These are phyloP conservation scores for Zygosaccharomyces kombuchaensis DNA, from an alignment of 805 yeast genomes.

Conservation along the genomic window DNA sequence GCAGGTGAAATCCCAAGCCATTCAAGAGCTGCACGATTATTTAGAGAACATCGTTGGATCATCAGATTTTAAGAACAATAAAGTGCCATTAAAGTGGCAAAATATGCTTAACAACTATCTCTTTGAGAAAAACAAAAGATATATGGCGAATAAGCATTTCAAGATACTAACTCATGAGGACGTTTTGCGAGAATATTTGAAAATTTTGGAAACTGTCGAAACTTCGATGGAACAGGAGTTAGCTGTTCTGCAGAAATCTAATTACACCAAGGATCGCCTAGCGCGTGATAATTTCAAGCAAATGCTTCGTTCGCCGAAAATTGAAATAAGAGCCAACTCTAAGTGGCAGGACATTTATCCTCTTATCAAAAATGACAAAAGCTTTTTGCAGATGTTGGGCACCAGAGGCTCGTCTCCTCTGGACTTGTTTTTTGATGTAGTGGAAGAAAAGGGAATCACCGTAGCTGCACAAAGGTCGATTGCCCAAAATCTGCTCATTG, in stretches of 20 bases:
- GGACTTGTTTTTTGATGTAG: slow-evolving; percentile 70
- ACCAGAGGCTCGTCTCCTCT: slow-evolving; percentile 72
- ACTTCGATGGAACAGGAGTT: slow-evolving; percentile 25
- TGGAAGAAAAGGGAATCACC: slow-evolving; percentile 56
- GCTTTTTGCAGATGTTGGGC: slow-evolving; percentile 62
- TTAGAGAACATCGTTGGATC: slow-evolving; percentile 37
- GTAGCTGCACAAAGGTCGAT: slow-evolving; percentile 58
- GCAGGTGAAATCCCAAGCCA: slow-evolving; percentile 43
- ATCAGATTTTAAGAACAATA: slow-evolving; percentile 11
- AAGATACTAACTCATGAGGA: slow-evolving; percentile 52
- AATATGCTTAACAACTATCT: slow-evolving; percentile 20
- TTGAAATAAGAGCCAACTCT: slow-evolving; percentile 45
- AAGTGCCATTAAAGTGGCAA: slow-evolving; percentile 25
- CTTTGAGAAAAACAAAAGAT: slow-evolving; percentile 46
- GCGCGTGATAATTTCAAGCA: slow-evolving; percentile 57
- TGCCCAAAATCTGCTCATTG: slow-evolving; percentile 47
- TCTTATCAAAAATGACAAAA: slow-evolving; percentile 47
- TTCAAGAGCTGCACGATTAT: slow-evolving; percentile 49
- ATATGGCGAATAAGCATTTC: slow-evolving; percentile 56
- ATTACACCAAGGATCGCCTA: slow-evolving; percentile 55
- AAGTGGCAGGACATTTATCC: slow-evolving; percentile 56
- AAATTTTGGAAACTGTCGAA: slow-evolving; percentile 30
- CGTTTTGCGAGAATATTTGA: slow-evolving; percentile 43
- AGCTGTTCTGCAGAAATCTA: slow-evolving; percentile 33
- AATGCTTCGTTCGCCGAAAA: slow-evolving; percentile 33